Percentiles rank a stretch among this genome's conserved stretches.
Evolutionary conservation across 306 rosid species (phyloP).

Genomic region (Phaseolus lunatus): DNA sequence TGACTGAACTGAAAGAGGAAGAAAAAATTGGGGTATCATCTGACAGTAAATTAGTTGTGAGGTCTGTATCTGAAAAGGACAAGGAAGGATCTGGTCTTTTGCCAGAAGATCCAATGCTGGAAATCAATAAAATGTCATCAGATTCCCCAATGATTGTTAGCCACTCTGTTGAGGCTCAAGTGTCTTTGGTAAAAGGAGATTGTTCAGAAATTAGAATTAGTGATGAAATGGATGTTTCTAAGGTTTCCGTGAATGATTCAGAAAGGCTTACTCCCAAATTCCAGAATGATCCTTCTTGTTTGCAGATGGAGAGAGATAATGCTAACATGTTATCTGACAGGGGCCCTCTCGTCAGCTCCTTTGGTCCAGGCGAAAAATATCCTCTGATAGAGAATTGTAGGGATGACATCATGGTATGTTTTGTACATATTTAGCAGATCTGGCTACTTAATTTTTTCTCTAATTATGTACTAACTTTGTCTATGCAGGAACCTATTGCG

Average conservation of each 20-base stretch:
- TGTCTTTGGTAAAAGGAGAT: constrained; percentile 26
- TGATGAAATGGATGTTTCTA: constrained; percentile 44
- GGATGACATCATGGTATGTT: constrained; percentile 46
- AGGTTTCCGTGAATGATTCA: constrained; percentile 33
- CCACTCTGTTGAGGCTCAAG: constrained; percentile 38
- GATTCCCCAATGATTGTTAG: constrained; percentile 3
- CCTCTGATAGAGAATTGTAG: constrained; percentile 23
- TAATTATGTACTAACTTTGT: constrained; percentile 24
- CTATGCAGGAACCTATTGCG: constrained; percentile 37
- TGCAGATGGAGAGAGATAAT: constrained; percentile 30
- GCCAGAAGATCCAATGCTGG: constrained; percentile 29
- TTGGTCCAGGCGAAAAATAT: constrained; percentile 32
- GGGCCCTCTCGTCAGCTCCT: constrained; percentile 13
- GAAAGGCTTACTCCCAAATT: constrained; percentile 28
- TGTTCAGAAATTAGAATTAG: constrained; percentile 23
- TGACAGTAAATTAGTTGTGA: constrained; percentile 28
- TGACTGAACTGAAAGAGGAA: constrained; percentile 41
- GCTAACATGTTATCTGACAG: constrained; percentile 37
- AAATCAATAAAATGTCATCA: constrained; percentile 14
- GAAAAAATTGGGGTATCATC: constrained; percentile 35
- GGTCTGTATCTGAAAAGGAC: constrained; percentile 28
- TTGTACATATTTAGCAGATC: constrained; percentile 12
- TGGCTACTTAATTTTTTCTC: background rate
- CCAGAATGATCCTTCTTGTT: constrained; percentile 33
- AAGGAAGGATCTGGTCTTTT: constrained; percentile 10